Percentiles rank a stretch among this genome's conserved stretches.
phyloP scores from a whole-genome alignment of 2,329 filamentous ascomycete species.

The Rhytidhysteron rufulum region DNA sequence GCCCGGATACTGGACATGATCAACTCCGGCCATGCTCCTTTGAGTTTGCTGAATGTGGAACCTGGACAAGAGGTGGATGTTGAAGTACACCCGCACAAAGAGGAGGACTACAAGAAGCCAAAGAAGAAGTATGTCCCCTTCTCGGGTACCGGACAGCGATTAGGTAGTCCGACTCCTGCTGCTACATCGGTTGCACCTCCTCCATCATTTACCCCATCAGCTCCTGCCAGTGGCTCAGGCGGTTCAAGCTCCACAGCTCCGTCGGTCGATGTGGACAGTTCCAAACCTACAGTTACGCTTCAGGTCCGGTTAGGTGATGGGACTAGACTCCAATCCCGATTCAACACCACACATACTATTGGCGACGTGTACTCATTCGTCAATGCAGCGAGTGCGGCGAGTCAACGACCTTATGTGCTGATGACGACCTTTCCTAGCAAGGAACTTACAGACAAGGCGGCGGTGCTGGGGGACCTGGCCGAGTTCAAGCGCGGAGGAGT shows the following conservation, averaged over 20 bases:
- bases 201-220: slow-evolving; percentile 29
- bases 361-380: slow-evolving; percentile 76
- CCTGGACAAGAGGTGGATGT: slow-evolving; percentile 75
- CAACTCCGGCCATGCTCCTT: slow-evolving; percentile 68
- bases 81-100: slow-evolving; percentile 68
- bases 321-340: slow-evolving; percentile 71
- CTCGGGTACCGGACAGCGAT: slow-evolving; percentile 64
- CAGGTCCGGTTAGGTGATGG: slow-evolving; percentile 78
- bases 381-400: slow-evolving; percentile 57
- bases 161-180: slow-evolving; percentile 74
- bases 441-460: slow-evolving; percentile 66
- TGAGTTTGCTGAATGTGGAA: slow-evolving; percentile 73
- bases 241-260: slow-evolving; percentile 35
- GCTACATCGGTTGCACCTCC: slow-evolving; percentile 33
- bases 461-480: slow-evolving; percentile 43
- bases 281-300: slow-evolving; percentile 65
- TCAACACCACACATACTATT: slow-evolving; percentile 76
- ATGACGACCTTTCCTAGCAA: slow-evolving; percentile 82
- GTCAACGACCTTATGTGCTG: slow-evolving; percentile 64
- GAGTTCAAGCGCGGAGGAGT: slow-evolving; percentile 52
- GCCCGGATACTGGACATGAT: slow-evolving; percentile 71
- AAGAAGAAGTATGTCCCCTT: slow-evolving; percentile 78
- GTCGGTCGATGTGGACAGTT: slow-evolving; percentile 56
- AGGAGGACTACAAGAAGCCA: slow-evolving; percentile 68
- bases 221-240: slow-evolving; percentile 23